phyloP scores from a whole-genome alignment of 768 basidiomycete genomes.

The Boletus bicolor region DNA sequence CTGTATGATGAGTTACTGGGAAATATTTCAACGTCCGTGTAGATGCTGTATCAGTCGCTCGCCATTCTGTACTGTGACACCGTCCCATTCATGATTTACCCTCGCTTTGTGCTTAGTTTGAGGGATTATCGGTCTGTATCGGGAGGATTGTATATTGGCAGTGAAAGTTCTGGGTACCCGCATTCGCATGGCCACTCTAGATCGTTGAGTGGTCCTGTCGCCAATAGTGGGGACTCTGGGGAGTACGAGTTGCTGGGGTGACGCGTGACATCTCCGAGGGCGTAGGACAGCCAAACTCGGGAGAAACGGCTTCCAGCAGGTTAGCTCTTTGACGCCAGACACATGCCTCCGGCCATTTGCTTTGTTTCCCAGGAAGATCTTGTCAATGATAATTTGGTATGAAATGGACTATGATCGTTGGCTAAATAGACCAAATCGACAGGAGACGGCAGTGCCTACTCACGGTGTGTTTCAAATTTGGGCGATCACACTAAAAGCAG shows the following conservation, averaged over 20 bases:
- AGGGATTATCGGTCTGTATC: not conserved
- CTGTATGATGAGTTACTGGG: not conserved
- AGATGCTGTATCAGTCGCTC: not conserved
- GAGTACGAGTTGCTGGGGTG: not conserved
- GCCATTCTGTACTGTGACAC: not conserved
- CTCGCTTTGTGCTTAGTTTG: slow-evolving; percentile 6
- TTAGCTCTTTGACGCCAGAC: not conserved
- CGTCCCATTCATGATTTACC: slow-evolving; percentile 9
- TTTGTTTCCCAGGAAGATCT: not conserved
- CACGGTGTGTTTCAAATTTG: too few species aligned
- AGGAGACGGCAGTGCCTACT: not conserved
- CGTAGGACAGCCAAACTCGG: not conserved
- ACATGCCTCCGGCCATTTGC: too few species aligned
- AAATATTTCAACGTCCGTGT: not conserved
- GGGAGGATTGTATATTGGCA: not conserved
- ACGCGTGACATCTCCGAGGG: not conserved
- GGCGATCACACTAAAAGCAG: too few species aligned
- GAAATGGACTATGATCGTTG: not conserved
- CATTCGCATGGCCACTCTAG: not conserved
- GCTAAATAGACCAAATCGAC: not conserved
- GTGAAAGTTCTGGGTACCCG: not conserved
- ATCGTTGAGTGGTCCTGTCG: not conserved
- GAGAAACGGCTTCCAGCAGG: not conserved
- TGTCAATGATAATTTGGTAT: not conserved
- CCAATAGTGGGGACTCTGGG: not conserved